These are phyloP conservation scores for Camellia sinensis DNA, from an alignment of 148 eudicot genomes.

Conservation along the genomic window DNA sequence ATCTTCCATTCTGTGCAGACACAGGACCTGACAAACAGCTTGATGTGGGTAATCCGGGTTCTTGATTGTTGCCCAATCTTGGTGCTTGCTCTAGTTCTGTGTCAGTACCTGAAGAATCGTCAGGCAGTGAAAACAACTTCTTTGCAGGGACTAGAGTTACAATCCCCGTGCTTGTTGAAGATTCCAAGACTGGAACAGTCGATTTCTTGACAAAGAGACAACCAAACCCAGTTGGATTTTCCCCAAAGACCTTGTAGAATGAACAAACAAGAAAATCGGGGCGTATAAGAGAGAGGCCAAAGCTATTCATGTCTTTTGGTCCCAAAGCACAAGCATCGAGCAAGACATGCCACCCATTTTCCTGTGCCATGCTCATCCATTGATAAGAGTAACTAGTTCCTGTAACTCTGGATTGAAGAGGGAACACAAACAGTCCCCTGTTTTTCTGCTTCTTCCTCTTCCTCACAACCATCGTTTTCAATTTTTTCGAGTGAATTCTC, in stretches of 20 bases:
- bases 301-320: conserved; percentile 94
- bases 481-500: conserved; percentile 52
- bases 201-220: conserved; percentile 90
- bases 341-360: conserved; percentile 91
- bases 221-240: conserved; percentile 89
- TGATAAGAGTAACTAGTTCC: conserved; percentile 93
- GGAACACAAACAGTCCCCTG: conserved; percentile 77
- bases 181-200: conserved; percentile 45
- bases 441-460: conserved; percentile 52
- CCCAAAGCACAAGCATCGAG: conserved; percentile 91
- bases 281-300: conserved; percentile 72
- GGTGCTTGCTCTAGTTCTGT: conserved; percentile 19
- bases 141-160: conserved; percentile 51
- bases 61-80: background rate
- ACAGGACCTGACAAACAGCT: conserved; percentile 9
- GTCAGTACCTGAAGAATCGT: conserved; percentile 46
- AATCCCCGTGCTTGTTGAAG: conserved; percentile 53
- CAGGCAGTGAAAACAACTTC: conserved; percentile 32
- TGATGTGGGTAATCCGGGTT: background rate
- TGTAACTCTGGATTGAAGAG: conserved; percentile 78
- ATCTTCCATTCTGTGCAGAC: conserved; percentile 10
- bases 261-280: conserved; percentile 90
- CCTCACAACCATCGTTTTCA: conserved; percentile 48
- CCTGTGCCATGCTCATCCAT: conserved; percentile 92
- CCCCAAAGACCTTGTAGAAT: conserved; percentile 91